Conservation (phyloP, 176 grass and related monocot species). For the Carex myosuroides region DNA sequence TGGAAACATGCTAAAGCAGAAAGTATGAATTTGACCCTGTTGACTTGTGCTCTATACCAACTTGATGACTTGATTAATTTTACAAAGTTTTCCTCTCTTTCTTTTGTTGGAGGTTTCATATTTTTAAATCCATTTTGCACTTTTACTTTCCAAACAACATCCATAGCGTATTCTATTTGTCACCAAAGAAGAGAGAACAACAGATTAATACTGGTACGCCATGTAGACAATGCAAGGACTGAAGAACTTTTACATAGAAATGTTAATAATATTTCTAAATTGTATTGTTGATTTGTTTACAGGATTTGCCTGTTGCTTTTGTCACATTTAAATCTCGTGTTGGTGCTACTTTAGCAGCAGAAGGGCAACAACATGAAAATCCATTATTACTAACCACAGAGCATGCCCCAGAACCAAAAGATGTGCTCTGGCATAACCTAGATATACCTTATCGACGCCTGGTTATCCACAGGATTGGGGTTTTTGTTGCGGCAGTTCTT, state of each 20-base stretch:
- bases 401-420: constrained; percentile 65
- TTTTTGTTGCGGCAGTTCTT: constrained; percentile 50
- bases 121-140: background rate
- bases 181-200: background rate
- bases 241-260: background rate
- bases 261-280: background rate
- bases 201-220: background rate
- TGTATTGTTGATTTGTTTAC: constrained; percentile 12
- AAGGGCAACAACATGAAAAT: constrained; percentile 61
- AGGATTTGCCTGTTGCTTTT: constrained; percentile 84
- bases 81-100: background rate
- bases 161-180: background rate
- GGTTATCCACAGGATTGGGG: constrained; percentile 39
- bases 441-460: constrained; percentile 47
- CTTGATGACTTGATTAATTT: background rate
- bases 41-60: background rate
- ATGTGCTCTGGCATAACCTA: constrained; percentile 65
- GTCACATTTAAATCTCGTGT: constrained; percentile 72
- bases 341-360: constrained; percentile 57
- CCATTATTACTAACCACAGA: constrained; percentile 58
- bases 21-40: constrained; percentile 28
- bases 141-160: background rate
- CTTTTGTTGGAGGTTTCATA: background rate
- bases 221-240: background rate
- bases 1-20: constrained; percentile 57